Conservation (phyloP, 306 rosid genomes). For the Dalbergia cochinchinensis region DNA sequence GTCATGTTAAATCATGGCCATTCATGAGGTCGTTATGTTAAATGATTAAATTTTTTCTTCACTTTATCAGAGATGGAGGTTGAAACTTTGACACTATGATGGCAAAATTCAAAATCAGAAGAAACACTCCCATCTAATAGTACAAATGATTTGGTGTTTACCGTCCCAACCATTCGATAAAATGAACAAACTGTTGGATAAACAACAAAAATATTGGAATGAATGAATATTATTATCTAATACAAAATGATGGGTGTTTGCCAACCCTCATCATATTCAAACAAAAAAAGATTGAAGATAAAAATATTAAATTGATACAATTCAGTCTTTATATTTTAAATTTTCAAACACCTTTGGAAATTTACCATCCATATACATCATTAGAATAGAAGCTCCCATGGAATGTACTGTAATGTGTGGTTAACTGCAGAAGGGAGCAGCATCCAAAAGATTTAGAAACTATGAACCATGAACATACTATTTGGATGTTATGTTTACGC, state of each 20-base stretch:
- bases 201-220: neutral
- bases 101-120: no score
- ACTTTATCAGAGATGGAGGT: no score
- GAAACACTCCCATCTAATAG: no score
- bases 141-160: no score
- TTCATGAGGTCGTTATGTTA: no score
- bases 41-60: no score
- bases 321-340: neutral
- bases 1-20: no score
- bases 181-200: no score
- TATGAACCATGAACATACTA: no score
- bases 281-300: neutral
- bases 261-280: neutral
- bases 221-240: neutral
- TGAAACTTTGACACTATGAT: no score
- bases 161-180: no score
- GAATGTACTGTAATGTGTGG: slow-evolving; percentile 35
- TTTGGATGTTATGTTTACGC: no score
- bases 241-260: neutral
- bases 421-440: slow-evolving; percentile 16
- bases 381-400: slow-evolving; percentile 16
- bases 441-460: neutral
- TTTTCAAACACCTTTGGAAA: neutral
- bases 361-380: neutral
- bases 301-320: neutral